Evolutionary conservation across 345 rosid species (phyloP), one percentile per base, ranked within the genome.

Genomic region (Crucihimalaya himalaica): DNA sequence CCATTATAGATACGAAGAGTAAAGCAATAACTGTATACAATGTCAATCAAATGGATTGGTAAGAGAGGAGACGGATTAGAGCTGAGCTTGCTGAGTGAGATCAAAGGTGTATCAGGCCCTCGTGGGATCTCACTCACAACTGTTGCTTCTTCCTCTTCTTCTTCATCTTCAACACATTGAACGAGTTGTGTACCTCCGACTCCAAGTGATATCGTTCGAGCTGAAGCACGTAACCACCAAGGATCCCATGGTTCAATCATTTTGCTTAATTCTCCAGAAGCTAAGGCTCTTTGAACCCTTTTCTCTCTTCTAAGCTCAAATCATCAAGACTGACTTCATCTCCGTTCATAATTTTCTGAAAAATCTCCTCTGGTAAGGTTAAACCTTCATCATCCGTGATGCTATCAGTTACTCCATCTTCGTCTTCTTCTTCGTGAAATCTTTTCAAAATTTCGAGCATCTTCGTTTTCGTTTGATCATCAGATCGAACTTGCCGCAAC

Each of bases 241-340:
- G 99, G 99, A 28, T 87, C 93, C 99, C 99, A 92, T 10, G 97
- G 96, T 71, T 88, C 77, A 39, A 92, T 90, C 89, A 90, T 78
- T 81, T 80, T 95, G 73, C 99, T 86, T 72, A 95, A 79, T 80
- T 90, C 96, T 19, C 99, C 98, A 53, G 92, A 92, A 60, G 87
- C 94, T 76, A 95, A 63, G 0, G 98, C 94, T 83, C 93, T 89
- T 75, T 79, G 90, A 67, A 92, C 46, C 70, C 81, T 80, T 85
- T 95, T 84, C 81, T 87, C 84, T 85, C 98, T 70, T 90, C 90
- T 55, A 68, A 71, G 69, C 91, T 84, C 39, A 95, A 78, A 72
- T 95, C 96, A 55, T 95, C 85, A 34, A 87, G 71, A 79, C 72
- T 79, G 23, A 90, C 70, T 68, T 79, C 80, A 52, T 76, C 85